phyloP scores from a whole-genome alignment of 1,284 basidiomycete genomes.

The Trichosporon faecale region DNA sequence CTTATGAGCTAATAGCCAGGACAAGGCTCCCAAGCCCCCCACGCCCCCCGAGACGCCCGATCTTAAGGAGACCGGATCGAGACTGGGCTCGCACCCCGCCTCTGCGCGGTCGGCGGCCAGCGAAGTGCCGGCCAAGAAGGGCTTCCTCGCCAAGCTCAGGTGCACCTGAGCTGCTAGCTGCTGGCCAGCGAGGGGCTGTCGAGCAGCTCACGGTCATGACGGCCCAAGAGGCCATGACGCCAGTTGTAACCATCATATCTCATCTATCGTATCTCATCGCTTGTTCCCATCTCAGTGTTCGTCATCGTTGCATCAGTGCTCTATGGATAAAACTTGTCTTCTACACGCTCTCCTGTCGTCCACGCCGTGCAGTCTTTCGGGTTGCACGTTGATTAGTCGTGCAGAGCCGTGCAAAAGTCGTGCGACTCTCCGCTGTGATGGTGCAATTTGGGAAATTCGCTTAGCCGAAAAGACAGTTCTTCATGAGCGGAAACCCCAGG shows the following conservation, averaged over 20 bases:
- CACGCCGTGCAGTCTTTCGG: no score
- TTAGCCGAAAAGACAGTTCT: neutral
- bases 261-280: neutral
- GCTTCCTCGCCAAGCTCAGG: neutral
- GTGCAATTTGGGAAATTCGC: neutral
- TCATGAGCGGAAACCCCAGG: neutral
- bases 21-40: neutral
- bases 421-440: neutral
- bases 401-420: neutral
- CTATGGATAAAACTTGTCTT: neutral
- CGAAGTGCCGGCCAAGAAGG: neutral
- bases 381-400: no score
- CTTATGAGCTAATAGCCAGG: neutral
- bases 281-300: neutral
- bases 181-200: neutral
- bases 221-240: no score
- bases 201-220: no score
- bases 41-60: neutral
- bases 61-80: neutral
- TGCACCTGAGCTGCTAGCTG: neutral
- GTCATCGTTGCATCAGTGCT: neutral
- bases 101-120: neutral
- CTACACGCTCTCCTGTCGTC: neutral
- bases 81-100: neutral
- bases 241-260: neutral